Evolutionary conservation across 192 early-diverging fungal genomes (phyloP).

Genomic region (Podila horticola): DNA sequence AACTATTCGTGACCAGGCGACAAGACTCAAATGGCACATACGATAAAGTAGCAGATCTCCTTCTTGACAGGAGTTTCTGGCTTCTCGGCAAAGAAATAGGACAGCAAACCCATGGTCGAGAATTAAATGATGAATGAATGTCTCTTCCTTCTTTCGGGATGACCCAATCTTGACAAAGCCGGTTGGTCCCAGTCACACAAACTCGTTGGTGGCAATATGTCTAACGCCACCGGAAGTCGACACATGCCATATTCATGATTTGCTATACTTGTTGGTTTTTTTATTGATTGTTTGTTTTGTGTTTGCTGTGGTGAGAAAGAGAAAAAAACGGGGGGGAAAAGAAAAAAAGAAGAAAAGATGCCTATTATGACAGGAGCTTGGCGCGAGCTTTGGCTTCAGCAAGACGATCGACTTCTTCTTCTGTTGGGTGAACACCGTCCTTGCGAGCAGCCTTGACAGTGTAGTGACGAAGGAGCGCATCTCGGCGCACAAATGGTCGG

Average conservation of each 20-base stretch:
- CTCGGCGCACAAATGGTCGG: constrained; percentile 41
- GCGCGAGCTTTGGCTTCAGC: constrained; percentile 45
- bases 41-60: constrained; percentile 46
- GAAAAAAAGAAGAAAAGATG: neutral
- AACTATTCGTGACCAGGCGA: neutral
- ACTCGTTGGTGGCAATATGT: no score
- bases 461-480: constrained; percentile 44
- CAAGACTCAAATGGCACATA: neutral
- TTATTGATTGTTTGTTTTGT: no score
- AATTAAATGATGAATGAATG: no score
- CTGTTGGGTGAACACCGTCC: constrained; percentile 45
- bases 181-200: no score
- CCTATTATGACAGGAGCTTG: constrained; percentile 20
- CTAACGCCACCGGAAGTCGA: no score
- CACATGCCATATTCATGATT: no score
- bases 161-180: no score
- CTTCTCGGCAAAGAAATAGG: constrained; percentile 31
- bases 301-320: neutral
- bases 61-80: constrained; percentile 21
- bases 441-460: constrained; percentile 38
- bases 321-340: neutral
- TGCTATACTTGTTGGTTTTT: no score
- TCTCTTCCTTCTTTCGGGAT: no score
- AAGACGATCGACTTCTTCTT: constrained; percentile 30
- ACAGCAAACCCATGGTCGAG: constrained; percentile 25